phyloP scores from a whole-genome alignment of 2,329 filamentous ascomycete species.

The Exophiala calicioides region DNA sequence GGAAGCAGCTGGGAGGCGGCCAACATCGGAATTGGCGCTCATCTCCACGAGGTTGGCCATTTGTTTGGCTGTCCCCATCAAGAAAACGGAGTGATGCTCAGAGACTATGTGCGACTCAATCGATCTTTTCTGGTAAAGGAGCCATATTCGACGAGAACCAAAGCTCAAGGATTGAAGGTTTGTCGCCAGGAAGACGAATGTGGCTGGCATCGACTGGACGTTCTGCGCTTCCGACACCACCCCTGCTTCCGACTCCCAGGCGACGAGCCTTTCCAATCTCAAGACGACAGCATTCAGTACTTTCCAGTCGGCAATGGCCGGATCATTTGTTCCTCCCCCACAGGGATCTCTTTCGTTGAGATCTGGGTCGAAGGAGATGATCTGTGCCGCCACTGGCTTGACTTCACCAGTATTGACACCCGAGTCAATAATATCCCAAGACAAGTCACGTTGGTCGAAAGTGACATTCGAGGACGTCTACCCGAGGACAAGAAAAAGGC shows the following conservation, averaged over 20 bases:
- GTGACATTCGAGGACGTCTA: conserved; percentile 69
- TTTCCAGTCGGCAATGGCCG: conserved; percentile 80
- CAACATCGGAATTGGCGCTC: conserved; percentile 89
- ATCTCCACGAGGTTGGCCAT: conserved; percentile 88
- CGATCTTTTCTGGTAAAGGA: conserved; percentile 80
- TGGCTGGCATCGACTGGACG: conserved; percentile 86
- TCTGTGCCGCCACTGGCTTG: conserved; percentile 76
- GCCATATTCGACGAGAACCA: conserved; percentile 82
- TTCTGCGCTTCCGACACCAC: conserved; percentile 83
- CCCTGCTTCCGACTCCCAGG: conserved; percentile 84
- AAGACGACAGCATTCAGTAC: conserved; percentile 77
- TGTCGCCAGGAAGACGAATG: conserved; percentile 80
- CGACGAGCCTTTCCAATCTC: conserved; percentile 61
- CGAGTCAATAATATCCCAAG: conserved; percentile 62
- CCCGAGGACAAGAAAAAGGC: conserved; percentile 72
- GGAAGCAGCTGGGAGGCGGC: conserved; percentile 96
- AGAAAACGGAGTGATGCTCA: conserved; percentile 86
- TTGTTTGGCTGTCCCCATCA: conserved; percentile 88
- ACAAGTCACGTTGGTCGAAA: conserved; percentile 73
- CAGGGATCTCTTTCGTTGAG: conserved; percentile 83
- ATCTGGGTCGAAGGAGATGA: conserved; percentile 79
- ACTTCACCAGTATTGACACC: conserved; percentile 66
- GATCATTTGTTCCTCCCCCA: conserved; percentile 73
- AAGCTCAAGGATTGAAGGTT: conserved; percentile 72
- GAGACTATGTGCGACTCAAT: conserved; percentile 82